A percentile compares a stretch with the other conserved stretches of the same genome.
phyloP scores from a whole-genome alignment of 2,329 filamentous ascomycete genomes.

The Macroventuria anomochaeta region DNA sequence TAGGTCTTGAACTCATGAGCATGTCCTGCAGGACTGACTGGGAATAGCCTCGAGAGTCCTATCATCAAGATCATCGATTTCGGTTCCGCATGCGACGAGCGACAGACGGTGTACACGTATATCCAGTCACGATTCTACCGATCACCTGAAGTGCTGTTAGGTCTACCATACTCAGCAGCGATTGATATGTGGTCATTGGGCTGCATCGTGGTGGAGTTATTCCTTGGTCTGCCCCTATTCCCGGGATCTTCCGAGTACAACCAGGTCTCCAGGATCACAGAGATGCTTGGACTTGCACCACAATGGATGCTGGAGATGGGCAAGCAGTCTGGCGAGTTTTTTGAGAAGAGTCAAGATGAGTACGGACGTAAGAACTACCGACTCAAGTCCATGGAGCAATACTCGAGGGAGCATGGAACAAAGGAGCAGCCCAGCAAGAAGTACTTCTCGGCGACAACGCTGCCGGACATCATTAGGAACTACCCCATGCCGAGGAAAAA shows the following conservation, averaged over 20 bases:
- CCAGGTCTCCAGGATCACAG: conserved; percentile 93
- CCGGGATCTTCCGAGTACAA: conserved; percentile 99
- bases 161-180: conserved; percentile 93
- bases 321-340: conserved; percentile 97
- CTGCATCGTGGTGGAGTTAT: conserved; percentile 97
- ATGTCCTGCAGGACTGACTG: conserved; percentile 15
- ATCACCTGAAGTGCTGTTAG: conserved; percentile 94
- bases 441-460: conserved; percentile 92
- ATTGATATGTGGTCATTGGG: conserved; percentile 99
- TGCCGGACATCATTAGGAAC: conserved; percentile 96
- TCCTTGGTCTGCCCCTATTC: conserved; percentile 91
- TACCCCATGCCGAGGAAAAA: conserved; percentile 99
- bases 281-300: conserved; percentile 95
- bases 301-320: conserved; percentile 99
- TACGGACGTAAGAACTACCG: conserved; percentile 90
- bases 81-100: conserved; percentile 95
- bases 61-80: conserved; percentile 99
- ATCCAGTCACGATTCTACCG: conserved; percentile 98
- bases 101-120: conserved; percentile 98
- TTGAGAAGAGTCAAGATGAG: conserved; percentile 90
- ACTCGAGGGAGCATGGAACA: conserved; percentile 90
- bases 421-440: conserved; percentile 99
- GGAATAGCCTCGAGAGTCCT: conserved; percentile 81
- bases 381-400: conserved; percentile 97
- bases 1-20: conserved; percentile 45